Base-by-base conservation (phyloP, 1,284 basidiomycete species). In the Cryptococcus depauperatus region DNA sequence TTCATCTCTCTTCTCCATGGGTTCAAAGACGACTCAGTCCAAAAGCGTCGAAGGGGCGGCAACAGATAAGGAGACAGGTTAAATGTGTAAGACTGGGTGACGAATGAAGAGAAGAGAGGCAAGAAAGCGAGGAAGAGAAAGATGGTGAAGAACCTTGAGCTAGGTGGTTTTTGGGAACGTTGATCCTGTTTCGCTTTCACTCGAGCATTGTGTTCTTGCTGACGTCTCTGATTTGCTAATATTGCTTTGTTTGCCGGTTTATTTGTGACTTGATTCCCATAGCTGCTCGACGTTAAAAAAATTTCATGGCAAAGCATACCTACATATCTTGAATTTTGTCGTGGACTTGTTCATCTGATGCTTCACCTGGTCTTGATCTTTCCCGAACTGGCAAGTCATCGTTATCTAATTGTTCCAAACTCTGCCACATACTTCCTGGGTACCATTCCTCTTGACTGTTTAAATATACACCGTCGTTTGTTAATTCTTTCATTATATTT, bases 211-310 rank as follows among this genome's bases (percentile, higher is more conserved):
- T 61, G 61, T n/a, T 51, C 62, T 14, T 51, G 35, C 3, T 62
- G 55, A 26, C 48, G 43, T 11, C 55, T 50, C 35, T 68, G 61
- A 26, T 56, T 50, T 4, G 54, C 46, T 9, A 71, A 55, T 29
- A 66, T 57, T 4, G 64, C 56, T 25, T 44, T 82, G 44, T 69
- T 90, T 14, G 83, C 83, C 7, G 73, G 70, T 37, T 76, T 90
- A 25, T 67, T 84, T 11, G 76, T 79, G 27, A 73, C 76, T 3
- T 81, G 79, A 5, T 75, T 73, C 47, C 74, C 70, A 18, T 84
- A 83, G 1, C 75, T 86, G 28, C 27, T 9, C 25, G 42, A 39
- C 32, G 5, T n/a, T 43, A 1, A n/a, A 11, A n/a, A 2, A 23
- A 23, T 13, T 16, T 19, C 29, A n/a, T 16, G 19, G 22, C 30